These are phyloP conservation scores for Hippophae tibetana DNA, from an alignment of 306 rosid species.

Conservation along the genomic window DNA sequence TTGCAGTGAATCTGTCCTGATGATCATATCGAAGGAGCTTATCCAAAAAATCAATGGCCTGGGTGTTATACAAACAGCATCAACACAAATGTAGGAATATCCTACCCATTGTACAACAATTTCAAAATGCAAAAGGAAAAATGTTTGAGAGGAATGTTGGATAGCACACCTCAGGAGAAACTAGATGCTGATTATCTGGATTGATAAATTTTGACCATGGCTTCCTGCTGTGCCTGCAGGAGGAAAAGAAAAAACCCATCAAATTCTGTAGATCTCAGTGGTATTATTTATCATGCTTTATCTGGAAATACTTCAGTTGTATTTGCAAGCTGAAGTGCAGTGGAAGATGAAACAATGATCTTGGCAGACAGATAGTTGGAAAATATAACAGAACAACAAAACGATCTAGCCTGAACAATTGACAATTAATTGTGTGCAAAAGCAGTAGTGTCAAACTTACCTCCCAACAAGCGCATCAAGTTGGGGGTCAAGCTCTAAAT, in stretches of 20 bases:
- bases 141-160: constrained; percentile 5
- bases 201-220: constrained; percentile 94
- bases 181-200: constrained; percentile 90
- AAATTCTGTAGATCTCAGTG: neutral
- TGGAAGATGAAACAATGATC: constrained; percentile 14
- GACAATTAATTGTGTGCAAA: constrained; percentile 10
- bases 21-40: constrained; percentile 93
- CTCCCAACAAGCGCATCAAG: constrained; percentile 86
- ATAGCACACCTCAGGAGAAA: constrained; percentile 79
- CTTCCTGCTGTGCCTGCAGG: constrained; percentile 91
- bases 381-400: constrained; percentile 7
- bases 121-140: neutral
- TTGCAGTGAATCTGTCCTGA: constrained; percentile 91
- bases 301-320: no score
- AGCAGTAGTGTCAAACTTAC: constrained; percentile 21
- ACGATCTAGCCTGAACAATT: constrained; percentile 5
- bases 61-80: constrained; percentile 18
- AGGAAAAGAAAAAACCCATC: constrained; percentile 18
- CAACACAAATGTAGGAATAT: constrained; percentile 9
- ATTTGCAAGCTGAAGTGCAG: constrained; percentile 1
- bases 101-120: constrained; percentile 6
- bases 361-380: constrained; percentile 11
- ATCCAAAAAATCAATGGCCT: constrained; percentile 98
- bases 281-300: no score
- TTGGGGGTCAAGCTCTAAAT: constrained; percentile 78